A percentile compares a stretch with the other conserved stretches of the same genome.
Conservation (phyloP, 441 rosid genomes). For the Erodium texanum region DNA sequence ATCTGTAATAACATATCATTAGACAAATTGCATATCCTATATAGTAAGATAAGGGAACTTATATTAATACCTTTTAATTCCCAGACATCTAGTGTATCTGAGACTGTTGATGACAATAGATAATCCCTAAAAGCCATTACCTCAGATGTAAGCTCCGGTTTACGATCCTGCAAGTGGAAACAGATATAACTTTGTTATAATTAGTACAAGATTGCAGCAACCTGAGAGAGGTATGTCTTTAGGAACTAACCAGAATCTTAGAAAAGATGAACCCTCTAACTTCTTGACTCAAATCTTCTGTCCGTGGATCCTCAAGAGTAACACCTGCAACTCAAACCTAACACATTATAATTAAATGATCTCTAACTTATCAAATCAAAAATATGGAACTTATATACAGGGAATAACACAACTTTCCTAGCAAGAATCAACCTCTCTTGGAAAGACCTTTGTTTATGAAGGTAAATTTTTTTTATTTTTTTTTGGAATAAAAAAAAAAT, state of each 20-base stretch:
- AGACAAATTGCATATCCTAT: constrained; percentile 11
- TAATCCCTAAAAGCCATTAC: constrained; percentile 90
- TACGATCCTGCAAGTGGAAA: constrained; percentile 58
- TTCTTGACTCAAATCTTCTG: constrained; percentile 98
- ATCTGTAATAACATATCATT: constrained; percentile 44
- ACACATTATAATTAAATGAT: constrained; percentile 16
- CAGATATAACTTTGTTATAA: neutral
- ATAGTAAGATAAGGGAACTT: constrained; percentile 8
- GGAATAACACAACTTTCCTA: neutral
- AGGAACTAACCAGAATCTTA: constrained; percentile 68
- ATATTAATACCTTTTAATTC: constrained; percentile 72
- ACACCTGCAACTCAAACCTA: constrained; percentile 63
- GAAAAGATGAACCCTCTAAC: constrained; percentile 98
- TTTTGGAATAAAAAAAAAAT: too few species aligned
- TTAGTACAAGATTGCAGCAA: constrained; percentile 7
- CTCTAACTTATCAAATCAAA: neutral
- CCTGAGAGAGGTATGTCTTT: constrained; percentile 8
- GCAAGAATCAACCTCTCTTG: neutral
- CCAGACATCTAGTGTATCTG: constrained; percentile 97
- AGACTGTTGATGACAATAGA: constrained; percentile 75
- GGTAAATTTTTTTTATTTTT: too few species aligned
- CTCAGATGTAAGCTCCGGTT: constrained; percentile 84
- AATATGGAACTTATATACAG: neutral
- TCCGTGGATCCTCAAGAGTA: constrained; percentile 91
- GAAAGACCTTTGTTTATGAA: neutral